Conservation (phyloP, 306 rosid species). For the Prunus davidiana region DNA sequence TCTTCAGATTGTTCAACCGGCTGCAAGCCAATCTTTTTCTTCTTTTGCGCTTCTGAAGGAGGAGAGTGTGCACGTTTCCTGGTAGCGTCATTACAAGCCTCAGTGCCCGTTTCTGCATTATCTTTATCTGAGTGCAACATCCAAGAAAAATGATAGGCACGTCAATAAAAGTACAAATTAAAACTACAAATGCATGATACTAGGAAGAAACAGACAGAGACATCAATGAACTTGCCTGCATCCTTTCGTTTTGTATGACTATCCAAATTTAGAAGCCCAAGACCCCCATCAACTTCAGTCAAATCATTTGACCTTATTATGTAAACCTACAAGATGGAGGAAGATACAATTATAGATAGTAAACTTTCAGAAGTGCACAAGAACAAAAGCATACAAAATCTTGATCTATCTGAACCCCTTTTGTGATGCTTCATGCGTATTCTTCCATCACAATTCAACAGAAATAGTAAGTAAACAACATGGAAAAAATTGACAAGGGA, state of each 20-base stretch:
- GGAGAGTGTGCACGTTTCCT: constrained; percentile 40
- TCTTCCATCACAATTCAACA: not conserved
- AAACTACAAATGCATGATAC: constrained; percentile 10
- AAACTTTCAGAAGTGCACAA: not conserved
- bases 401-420: not conserved
- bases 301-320: constrained; percentile 51
- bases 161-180: constrained; percentile 1
- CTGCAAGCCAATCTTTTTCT: constrained; percentile 31
- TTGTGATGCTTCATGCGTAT: not conserved
- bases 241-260: constrained; percentile 35
- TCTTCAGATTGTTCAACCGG: constrained; percentile 42
- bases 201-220: constrained; percentile 4
- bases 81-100: constrained; percentile 25
- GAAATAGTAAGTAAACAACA: not conserved
- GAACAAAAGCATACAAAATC: not conserved
- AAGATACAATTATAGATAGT: not conserved
- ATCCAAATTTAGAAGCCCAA: constrained; percentile 43
- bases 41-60: constrained; percentile 39
- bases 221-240: constrained; percentile 49
- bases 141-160: constrained; percentile 16
- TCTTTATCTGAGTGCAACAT: constrained; percentile 41
- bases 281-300: constrained; percentile 62
- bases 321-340: constrained; percentile 49
- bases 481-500: not conserved
- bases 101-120: constrained; percentile 18